Evolutionary conservation across 257 asterid genomes (phyloP).

Genomic region (Solanum chilense): DNA sequence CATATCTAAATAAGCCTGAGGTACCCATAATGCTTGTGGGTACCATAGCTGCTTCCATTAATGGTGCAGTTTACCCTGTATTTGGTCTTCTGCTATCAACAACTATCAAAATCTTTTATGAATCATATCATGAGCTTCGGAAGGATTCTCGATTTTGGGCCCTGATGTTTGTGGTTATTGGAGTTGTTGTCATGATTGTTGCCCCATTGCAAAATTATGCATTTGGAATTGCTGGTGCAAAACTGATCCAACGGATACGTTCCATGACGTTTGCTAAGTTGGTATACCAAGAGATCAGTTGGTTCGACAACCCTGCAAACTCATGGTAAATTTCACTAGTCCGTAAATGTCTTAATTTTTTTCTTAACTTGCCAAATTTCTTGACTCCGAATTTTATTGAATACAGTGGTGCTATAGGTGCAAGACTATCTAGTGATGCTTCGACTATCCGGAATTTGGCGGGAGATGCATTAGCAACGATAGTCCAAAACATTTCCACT

Average conservation of each 20-base stretch:
- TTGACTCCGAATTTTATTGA: background rate
- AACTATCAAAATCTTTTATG: constrained; percentile 4
- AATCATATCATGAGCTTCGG: constrained; percentile 8
- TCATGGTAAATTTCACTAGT: constrained; percentile 3
- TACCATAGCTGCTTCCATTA: constrained; percentile 19
- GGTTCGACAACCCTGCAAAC: constrained; percentile 41
- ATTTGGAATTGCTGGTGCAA: constrained; percentile 37
- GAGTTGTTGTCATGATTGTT: constrained; percentile 12
- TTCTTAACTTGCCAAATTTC: background rate
- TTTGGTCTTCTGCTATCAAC: constrained; percentile 12
- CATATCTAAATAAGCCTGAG: constrained; percentile 25
- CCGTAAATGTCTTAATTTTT: background rate
- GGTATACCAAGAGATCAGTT: constrained; percentile 29
- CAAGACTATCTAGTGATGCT: constrained; percentile 51
- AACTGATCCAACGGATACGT: constrained; percentile 26
- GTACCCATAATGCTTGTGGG: constrained; percentile 23
- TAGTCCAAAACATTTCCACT: constrained; percentile 48
- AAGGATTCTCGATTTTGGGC: constrained; percentile 36
- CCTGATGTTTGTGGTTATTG: constrained; percentile 23
- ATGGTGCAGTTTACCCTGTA: constrained; percentile 23
- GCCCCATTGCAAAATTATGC: constrained; percentile 25
- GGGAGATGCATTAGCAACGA: constrained; percentile 46
- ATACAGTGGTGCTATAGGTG: constrained; percentile 45
- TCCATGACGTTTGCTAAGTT: constrained; percentile 19
- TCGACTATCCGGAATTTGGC: constrained; percentile 38